Evolutionary conservation across 2,329 filamentous ascomycete species (phyloP).

Genomic region (Fusarium setosum): DNA sequence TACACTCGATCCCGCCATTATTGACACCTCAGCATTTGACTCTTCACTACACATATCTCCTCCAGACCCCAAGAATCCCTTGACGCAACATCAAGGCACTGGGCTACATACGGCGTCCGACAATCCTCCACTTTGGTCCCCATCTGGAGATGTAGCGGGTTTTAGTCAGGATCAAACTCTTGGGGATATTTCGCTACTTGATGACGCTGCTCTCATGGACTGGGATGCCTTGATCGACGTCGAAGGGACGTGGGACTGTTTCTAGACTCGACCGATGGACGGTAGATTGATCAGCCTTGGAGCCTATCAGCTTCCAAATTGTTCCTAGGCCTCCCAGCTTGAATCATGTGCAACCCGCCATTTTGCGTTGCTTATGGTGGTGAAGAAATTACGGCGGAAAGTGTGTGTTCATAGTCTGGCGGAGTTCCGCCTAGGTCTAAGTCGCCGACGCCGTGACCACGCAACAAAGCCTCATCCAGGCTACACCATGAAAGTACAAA

Average conservation of each 20-base stretch:
- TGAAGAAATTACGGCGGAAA: neutral
- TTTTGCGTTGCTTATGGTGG: neutral
- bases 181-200: neutral
- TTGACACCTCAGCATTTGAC: conserved; percentile 15
- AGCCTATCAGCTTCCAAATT: no score
- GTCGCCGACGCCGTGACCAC: neutral
- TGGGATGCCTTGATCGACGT: conserved; percentile 35
- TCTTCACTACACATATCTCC: conserved; percentile 9
- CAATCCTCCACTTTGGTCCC: conserved; percentile 22
- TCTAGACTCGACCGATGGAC: conserved; percentile 8
- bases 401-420: neutral
- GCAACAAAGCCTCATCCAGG: neutral
- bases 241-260: conserved; percentile 29
- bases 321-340: neutral
- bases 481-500: neutral
- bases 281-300: neutral
- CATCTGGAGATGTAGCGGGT: neutral
- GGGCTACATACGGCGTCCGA: conserved; percentile 6
- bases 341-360: neutral
- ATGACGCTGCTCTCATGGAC: conserved; percentile 11
- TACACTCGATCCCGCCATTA: conserved; percentile 11
- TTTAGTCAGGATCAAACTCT: neutral
- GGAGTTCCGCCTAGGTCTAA: conserved; percentile 13
- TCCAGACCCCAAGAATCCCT: neutral
- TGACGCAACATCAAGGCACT: conserved; percentile 11